Conservation (phyloP, 2,329 filamentous ascomycete genomes). For the Ascosphaera apis region DNA sequence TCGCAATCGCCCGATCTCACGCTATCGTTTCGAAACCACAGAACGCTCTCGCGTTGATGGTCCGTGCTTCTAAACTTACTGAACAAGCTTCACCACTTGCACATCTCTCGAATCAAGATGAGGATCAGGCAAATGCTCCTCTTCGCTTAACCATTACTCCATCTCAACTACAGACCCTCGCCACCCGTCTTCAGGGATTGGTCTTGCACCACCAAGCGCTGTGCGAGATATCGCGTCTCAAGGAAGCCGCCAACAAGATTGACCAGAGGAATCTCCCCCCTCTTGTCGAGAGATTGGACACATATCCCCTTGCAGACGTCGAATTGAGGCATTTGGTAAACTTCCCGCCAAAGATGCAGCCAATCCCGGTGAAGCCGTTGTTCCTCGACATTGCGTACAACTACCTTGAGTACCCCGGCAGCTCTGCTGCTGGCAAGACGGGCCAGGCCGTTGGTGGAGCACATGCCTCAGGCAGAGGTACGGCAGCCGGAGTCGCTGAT, state of each 20-base stretch:
- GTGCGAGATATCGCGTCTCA: slow-evolving; percentile 53
- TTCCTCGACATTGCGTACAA: slow-evolving; percentile 97
- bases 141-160: slow-evolving; percentile 45
- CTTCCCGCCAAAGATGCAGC: slow-evolving; percentile 63
- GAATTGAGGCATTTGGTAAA: slow-evolving; percentile 62
- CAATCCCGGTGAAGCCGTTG: slow-evolving; percentile 77
- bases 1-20: slow-evolving; percentile 71
- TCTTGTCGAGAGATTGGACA: slow-evolving; percentile 49
- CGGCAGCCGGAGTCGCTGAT: slow-evolving; percentile 9
- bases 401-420: slow-evolving; percentile 84
- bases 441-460: slow-evolving; percentile 7
- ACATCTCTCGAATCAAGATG: slow-evolving; percentile 7
- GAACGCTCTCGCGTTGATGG: slow-evolving; percentile 68
- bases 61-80: slow-evolving; percentile 43
- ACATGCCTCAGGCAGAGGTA: slow-evolving; percentile 7
- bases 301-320: slow-evolving; percentile 48
- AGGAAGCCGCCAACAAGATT: slow-evolving; percentile 23
- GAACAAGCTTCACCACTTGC: slow-evolving; percentile 26
- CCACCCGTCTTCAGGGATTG: slow-evolving; percentile 41
- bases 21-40: slow-evolving; percentile 45
- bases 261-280: slow-evolving; percentile 27
- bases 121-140: slow-evolving; percentile 22
- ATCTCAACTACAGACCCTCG: slow-evolving; percentile 35
- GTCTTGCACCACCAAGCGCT: slow-evolving; percentile 65
- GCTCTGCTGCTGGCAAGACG: no score